Conservation (phyloP, 2,329 filamentous ascomycete species). For the Penicillium sp. region DNA sequence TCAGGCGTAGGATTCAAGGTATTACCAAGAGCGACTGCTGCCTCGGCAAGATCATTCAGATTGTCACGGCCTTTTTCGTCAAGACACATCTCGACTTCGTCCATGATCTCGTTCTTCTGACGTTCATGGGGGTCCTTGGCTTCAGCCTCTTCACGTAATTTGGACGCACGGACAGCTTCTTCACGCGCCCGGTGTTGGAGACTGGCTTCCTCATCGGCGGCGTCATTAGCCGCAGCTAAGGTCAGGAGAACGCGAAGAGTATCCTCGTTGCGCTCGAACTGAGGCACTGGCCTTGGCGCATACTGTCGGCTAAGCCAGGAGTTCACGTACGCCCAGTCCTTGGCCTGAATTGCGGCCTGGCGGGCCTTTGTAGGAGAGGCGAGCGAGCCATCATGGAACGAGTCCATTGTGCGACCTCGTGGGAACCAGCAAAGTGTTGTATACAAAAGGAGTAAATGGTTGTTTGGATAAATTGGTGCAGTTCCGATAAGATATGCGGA, state of each 20-base stretch:
- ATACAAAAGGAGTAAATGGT: not conserved
- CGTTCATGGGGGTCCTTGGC: slow-evolving; percentile 26
- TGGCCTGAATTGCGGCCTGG: slow-evolving; percentile 76
- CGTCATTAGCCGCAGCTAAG: slow-evolving; percentile 74
- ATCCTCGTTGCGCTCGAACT: slow-evolving; percentile 84
- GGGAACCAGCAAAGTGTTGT: not conserved
- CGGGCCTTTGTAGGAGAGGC: slow-evolving; percentile 67
- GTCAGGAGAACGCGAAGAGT: slow-evolving; percentile 75
- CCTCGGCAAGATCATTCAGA: slow-evolving; percentile 60
- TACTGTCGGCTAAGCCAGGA: slow-evolving; percentile 77
- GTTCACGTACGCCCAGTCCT: slow-evolving; percentile 90
- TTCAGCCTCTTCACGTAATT: slow-evolving; percentile 32
- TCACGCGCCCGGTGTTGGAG: slow-evolving; percentile 41
- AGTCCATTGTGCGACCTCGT: slow-evolving; percentile 14
- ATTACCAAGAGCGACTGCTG: slow-evolving; percentile 53
- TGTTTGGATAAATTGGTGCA: slow-evolving; percentile 12
- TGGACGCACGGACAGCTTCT: slow-evolving; percentile 38
- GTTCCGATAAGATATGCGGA: slow-evolving; percentile 24
- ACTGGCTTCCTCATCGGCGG: slow-evolving; percentile 53
- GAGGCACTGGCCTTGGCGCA: slow-evolving; percentile 62
- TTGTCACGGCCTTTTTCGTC: slow-evolving; percentile 55
- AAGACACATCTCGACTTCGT: slow-evolving; percentile 58
- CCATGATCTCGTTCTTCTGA: slow-evolving; percentile 50
- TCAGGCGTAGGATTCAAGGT: slow-evolving; percentile 53
- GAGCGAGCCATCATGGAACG: slow-evolving; percentile 47